Evolutionary conservation across 176 grass and related monocot species (phyloP).

Genomic region (Tillandsia leiboldiana): DNA sequence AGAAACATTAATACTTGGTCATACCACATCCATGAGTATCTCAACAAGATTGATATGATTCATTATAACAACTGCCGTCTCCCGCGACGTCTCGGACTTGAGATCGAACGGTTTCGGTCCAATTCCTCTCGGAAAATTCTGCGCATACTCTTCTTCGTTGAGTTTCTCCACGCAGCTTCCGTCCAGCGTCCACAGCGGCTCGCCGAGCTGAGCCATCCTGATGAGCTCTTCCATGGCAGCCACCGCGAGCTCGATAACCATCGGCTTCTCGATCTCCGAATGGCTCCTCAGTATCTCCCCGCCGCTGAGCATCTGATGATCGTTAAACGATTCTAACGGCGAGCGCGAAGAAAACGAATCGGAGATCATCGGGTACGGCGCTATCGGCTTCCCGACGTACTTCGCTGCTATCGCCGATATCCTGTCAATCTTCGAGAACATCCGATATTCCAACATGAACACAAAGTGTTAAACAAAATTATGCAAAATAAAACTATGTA

Average conservation of each 20-base stretch:
- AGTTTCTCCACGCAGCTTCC: constrained; percentile 12
- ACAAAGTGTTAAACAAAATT: not conserved
- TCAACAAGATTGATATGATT: constrained; percentile 88
- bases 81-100: constrained; percentile 67
- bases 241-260: constrained; percentile 86
- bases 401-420: constrained; percentile 92
- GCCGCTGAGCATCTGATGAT: constrained; percentile 16
- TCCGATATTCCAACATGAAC: too few species aligned
- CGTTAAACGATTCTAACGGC: constrained; percentile 32
- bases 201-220: constrained; percentile 63
- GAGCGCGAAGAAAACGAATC: constrained; percentile 31
- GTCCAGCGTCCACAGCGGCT: constrained; percentile 53
- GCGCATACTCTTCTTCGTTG: constrained; percentile 74
- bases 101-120: constrained; percentile 63
- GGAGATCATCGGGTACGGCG: constrained; percentile 68
- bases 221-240: constrained; percentile 94
- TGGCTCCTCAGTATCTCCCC: constrained; percentile 51
- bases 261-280: constrained; percentile 53
- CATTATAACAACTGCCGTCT: constrained; percentile 82
- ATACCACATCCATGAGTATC: constrained; percentile 97
- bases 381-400: constrained; percentile 91
- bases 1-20: constrained; percentile 3
- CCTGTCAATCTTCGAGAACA: constrained; percentile 54
- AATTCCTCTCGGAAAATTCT: constrained; percentile 45
- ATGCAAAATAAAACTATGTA: not conserved